phyloP scores from a whole-genome alignment of 2,329 filamentous ascomycete species.

The Fusarium sororula region DNA sequence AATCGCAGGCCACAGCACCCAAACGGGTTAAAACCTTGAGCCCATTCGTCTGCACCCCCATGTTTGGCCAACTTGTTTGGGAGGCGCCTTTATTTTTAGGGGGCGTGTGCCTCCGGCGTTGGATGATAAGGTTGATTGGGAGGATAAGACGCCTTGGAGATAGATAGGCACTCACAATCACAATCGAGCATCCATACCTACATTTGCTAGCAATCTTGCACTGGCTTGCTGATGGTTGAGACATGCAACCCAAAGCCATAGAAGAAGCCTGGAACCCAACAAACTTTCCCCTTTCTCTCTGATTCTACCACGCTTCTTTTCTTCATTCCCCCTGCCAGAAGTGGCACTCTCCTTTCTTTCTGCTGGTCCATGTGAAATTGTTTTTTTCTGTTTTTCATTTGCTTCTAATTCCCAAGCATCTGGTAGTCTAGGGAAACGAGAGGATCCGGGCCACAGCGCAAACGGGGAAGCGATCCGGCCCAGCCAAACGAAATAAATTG shows the following conservation, averaged over 20 bases:
- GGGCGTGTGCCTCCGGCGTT: background rate
- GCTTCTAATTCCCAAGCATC: slow-evolving; percentile 38
- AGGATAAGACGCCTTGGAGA: background rate
- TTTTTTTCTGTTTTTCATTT: slow-evolving; percentile 28
- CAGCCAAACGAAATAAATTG: slow-evolving; percentile 39
- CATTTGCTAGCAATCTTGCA: background rate
- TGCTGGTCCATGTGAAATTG: slow-evolving; percentile 27
- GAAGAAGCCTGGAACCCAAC: background rate
- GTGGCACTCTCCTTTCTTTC: slow-evolving; percentile 24
- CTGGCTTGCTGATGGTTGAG: background rate
- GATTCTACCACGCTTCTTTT: slow-evolving; percentile 21
- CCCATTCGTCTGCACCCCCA: background rate
- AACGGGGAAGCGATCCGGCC: slow-evolving; percentile 40
- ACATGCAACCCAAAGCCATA: slow-evolving; percentile 6
- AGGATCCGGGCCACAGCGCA: slow-evolving; percentile 24
- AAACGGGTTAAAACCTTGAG: background rate
- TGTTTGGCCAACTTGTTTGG: background rate
- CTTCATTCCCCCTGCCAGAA: slow-evolving; percentile 3
- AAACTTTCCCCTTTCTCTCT: slow-evolving; percentile 4
- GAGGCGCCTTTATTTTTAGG: background rate
- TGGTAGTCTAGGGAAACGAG: slow-evolving; percentile 42
- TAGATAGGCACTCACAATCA: background rate
- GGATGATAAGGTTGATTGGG: slow-evolving; percentile 4
- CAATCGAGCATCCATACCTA: background rate
- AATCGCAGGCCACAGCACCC: background rate